Percentiles rank a stretch among this genome's conserved stretches.
phyloP scores from a whole-genome alignment of 2,329 filamentous ascomycete species.

The Colletotrichum eleusines region DNA sequence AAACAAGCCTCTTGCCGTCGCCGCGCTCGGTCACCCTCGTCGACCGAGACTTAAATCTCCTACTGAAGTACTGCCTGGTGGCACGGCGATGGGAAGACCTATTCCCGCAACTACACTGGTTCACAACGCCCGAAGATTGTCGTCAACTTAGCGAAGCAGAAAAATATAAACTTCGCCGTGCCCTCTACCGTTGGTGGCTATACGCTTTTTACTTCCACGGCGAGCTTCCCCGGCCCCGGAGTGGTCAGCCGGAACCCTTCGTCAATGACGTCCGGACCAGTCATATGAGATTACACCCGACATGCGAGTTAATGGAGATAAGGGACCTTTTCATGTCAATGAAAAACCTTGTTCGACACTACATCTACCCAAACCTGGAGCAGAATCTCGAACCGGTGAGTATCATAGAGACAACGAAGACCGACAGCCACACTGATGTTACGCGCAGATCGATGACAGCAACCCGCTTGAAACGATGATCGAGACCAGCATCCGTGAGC shows the following conservation, averaged over 20 bases:
- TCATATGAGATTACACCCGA: constrained; percentile 59
- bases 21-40: constrained; percentile 48
- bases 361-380: constrained; percentile 61
- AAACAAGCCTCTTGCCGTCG: constrained; percentile 7
- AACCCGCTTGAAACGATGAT: constrained; percentile 38
- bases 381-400: constrained; percentile 53
- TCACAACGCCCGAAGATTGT: constrained; percentile 58
- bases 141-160: constrained; percentile 59
- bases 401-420: background rate
- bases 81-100: constrained; percentile 55
- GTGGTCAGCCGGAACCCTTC: constrained; percentile 54
- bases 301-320: constrained; percentile 58
- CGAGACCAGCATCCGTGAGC: constrained; percentile 43
- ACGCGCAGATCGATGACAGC: constrained; percentile 17
- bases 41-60: constrained; percentile 49
- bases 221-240: constrained; percentile 53
- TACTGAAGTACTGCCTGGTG: constrained; percentile 53
- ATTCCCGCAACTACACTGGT: constrained; percentile 61
- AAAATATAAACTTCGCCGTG: constrained; percentile 60
- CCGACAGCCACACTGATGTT: background rate
- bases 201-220: constrained; percentile 66
- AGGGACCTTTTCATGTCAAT: constrained; percentile 60
- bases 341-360: constrained; percentile 57
- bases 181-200: constrained; percentile 67
- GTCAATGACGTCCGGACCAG: constrained; percentile 57